Base-by-base conservation (phyloP, 2,329 filamentous ascomycete genomes). In the Monosporascus ibericus region DNA sequence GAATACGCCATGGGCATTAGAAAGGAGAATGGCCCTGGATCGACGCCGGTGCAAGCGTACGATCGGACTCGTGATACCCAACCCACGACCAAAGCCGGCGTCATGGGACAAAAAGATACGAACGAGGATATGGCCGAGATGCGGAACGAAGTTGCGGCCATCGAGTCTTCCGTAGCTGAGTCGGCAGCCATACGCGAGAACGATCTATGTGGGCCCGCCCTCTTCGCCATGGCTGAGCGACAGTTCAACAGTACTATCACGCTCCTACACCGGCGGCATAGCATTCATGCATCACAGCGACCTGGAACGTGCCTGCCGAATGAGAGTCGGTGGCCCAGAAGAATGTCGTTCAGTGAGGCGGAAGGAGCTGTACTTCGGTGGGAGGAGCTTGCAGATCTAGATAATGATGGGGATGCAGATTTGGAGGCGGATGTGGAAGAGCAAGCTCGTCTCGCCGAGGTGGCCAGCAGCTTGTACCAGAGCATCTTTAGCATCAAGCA, bases 271-370 rank as follows among this genome's bases (percentile, higher is more conserved):
- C 81, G 87, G 18, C 82, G 87, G 22, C 79, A 85, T 60, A 86
- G 82, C 61, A 68, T 82, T 39, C 71, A 75, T 5, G 64, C 66
- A 2, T 62, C 66, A 0, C 66, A 65, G 7, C 53, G 66, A 4
- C 54, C 61, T 25, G 62, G 65, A 30, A 66, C 59, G 49, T 69
- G 52, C 2, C 57, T 55, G 6, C 68, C 73, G 2, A 77, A 82
- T 55, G 84, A 88, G 55, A 75, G 76, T 27, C 81, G 80, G 52
- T 89, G 85, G 80, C 82, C 87, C 1, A 82, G 87, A 2, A 81
- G 87, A 44, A 76, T 92, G 57, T 91, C 87, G 4, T 92, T 92
- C 66, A 84, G 85, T 53, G 78, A 86, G 44, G 88, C 86, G 1
- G 87, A 89, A 69, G 86, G 90, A 55, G 87, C 84, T n/a, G 72